These are phyloP conservation scores for Fusarium oxysporum DNA, from an alignment of 2,329 filamentous ascomycete species.

Conservation along the genomic window DNA sequence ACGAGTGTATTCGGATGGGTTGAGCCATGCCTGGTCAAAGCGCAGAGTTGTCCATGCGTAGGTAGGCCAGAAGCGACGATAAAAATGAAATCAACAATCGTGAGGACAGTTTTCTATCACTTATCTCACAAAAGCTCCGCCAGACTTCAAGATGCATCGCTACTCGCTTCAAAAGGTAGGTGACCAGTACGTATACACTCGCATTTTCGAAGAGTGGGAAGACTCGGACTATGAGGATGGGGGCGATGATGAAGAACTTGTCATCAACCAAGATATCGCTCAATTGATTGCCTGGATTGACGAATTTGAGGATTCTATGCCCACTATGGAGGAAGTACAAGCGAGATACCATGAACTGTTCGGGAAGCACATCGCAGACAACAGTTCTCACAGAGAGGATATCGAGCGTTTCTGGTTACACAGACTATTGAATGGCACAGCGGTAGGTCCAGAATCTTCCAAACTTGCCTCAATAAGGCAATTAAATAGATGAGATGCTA, in stretches of 20 bases:
- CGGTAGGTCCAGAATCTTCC: neutral
- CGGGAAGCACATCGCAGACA: neutral
- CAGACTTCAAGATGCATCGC: neutral
- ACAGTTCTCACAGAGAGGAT: too few relatives aligned
- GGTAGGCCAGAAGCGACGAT: too few relatives aligned
- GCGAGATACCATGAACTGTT: neutral
- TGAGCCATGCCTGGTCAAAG: neutral
- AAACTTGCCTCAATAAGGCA: too few relatives aligned
- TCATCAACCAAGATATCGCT: neutral
- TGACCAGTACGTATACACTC: neutral
- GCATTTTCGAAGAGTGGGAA: neutral
- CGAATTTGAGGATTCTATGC: neutral
- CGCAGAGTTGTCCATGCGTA: neutral
- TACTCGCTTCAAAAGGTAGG: neutral
- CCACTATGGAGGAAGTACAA: neutral
- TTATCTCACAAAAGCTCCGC: accelerated
- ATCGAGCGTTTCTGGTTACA: neutral
- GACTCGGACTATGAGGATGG: neutral
- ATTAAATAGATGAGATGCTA: neutral
- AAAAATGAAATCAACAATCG: neutral
- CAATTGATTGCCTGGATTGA: neutral
- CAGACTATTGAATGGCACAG: neutral
- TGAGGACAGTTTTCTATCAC: neutral
- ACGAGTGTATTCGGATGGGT: too few relatives aligned
- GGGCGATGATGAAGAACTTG: too few relatives aligned